Evolutionary conservation across 2,329 filamentous ascomycete genomes (phyloP), one percentile per base, ranked within the genome.

Genomic region (Sclerotinia minor): DNA sequence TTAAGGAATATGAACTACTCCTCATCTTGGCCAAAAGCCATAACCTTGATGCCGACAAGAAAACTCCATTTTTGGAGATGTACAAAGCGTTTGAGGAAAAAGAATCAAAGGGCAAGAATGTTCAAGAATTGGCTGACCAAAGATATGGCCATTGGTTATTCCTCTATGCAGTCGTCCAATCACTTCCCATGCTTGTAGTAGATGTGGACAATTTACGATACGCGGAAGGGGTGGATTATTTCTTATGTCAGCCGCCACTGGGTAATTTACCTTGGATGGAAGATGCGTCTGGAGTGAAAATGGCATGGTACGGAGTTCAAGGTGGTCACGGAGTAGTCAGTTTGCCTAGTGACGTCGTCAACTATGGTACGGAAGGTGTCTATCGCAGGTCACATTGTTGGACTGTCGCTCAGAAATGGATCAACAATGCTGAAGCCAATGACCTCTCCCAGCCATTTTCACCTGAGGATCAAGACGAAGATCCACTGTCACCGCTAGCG

Each of bases 101-200:
- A 58, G 87, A 92, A 69, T 87, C 87, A 26, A 84, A 84, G 69
- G 85, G 87, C 68, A 88, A 86, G 76, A 84, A 81, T 50, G 83
- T 88, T 41, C 81, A 84, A n/a, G 90, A 94, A 72, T 80, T 94
- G 53, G 82, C 83, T 47, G 90, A 94, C 73, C 84, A 90, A 73
- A 85, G 91, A 54, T 86, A 89, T 54, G 92, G 92, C 19, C 87
- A 90, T 76, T 95, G 91, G 91, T 81, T 95, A 63, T 94, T 94
- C 80, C 81, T 94, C 68, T 94, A 94, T 75, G 88, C 87, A 8
- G 86, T 92, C 11, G 82, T 94, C 9, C 91, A 95, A 78, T 89
- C 89, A 2, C 82, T 94, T 32, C 92, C 92, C 5, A 88, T 92
- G 83, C 81, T 94, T 15, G 89, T 92, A 1, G 83, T 92, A 45